These are phyloP conservation scores for Pyrus pyrifolia DNA, from an alignment of 306 rosid species.

Conservation along the genomic window DNA sequence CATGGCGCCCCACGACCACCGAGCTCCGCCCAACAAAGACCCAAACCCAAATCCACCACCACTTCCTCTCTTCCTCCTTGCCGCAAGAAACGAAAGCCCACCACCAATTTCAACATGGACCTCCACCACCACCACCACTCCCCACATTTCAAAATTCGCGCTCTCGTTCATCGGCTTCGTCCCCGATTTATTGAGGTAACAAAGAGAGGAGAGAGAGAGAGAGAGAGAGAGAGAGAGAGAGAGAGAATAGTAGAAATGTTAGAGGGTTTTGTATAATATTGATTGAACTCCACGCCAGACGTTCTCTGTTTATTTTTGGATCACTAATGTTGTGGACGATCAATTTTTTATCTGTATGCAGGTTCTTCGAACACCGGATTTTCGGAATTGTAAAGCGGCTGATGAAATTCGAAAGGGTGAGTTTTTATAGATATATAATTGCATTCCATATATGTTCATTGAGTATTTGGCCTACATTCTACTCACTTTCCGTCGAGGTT, in stretches of 20 bases:
- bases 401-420: slow-evolving; percentile 58
- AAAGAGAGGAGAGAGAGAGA: not conserved
- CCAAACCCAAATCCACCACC: not conserved
- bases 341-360: slow-evolving; percentile 5
- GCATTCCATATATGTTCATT: not conserved
- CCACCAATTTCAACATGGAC: not conserved
- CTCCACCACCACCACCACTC: not conserved
- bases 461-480: not conserved
- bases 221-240: too few relatives aligned
- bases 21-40: not conserved
- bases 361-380: slow-evolving; percentile 54
- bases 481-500: not conserved
- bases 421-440: slow-evolving; percentile 10
- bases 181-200: slow-evolving; percentile 17
- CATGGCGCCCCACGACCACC: not conserved
- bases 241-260: not conserved
- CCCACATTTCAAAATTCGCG: slow-evolving; percentile 9
- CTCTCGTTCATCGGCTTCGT: slow-evolving; percentile 19
- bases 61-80: not conserved
- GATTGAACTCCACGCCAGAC: too few relatives aligned
- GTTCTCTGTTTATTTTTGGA: not conserved
- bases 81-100: slow-evolving; percentile 6
- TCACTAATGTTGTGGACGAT: not conserved
- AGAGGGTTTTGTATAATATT: too few relatives aligned
- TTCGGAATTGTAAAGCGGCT: slow-evolving; percentile 53